Evolutionary conservation across 2,329 filamentous ascomycete species (phyloP).

Genomic region (Ilyonectria destructans): DNA sequence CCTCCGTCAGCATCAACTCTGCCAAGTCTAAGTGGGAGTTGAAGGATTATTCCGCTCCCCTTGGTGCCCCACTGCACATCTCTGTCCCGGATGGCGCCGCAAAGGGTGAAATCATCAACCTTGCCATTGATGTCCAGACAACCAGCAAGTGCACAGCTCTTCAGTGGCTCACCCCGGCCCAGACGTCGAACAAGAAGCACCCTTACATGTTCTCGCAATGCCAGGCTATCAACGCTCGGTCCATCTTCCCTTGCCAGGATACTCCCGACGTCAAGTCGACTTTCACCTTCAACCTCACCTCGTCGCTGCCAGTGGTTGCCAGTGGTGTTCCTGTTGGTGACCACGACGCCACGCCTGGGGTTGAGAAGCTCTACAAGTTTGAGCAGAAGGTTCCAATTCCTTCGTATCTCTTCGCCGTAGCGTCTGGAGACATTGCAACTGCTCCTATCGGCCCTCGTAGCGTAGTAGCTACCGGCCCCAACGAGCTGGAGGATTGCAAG

Average conservation of each 20-base stretch:
- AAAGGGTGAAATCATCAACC: conserved; percentile 68
- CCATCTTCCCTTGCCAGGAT: conserved; percentile 96
- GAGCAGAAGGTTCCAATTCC: conserved; percentile 94
- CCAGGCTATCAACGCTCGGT: conserved; percentile 95
- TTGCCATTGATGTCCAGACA: conserved; percentile 82
- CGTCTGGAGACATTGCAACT: conserved; percentile 86
- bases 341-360: conserved; percentile 61
- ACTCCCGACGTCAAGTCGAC: conserved; percentile 98
- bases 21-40: conserved; percentile 77
- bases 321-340: conserved; percentile 79
- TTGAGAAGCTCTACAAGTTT: conserved; percentile 83
- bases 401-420: conserved; percentile 94
- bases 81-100: conserved; percentile 69
- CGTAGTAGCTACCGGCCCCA: conserved; percentile 88
- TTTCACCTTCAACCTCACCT: conserved; percentile 90
- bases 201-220: conserved; percentile 99
- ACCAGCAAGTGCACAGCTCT: conserved; percentile 92
- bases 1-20: conserved; percentile 79
- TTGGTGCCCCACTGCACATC: conserved; percentile 80
- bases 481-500: conserved; percentile 86
- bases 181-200: conserved; percentile 95
- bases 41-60: conserved; percentile 80
- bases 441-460: conserved; percentile 91
- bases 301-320: conserved; percentile 90
- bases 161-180: conserved; percentile 94